Percentiles rank a stretch among this genome's conserved stretches.
Evolutionary conservation across 2,329 filamentous ascomycete species (phyloP).

Genomic region (Paracamarosporium sp.): DNA sequence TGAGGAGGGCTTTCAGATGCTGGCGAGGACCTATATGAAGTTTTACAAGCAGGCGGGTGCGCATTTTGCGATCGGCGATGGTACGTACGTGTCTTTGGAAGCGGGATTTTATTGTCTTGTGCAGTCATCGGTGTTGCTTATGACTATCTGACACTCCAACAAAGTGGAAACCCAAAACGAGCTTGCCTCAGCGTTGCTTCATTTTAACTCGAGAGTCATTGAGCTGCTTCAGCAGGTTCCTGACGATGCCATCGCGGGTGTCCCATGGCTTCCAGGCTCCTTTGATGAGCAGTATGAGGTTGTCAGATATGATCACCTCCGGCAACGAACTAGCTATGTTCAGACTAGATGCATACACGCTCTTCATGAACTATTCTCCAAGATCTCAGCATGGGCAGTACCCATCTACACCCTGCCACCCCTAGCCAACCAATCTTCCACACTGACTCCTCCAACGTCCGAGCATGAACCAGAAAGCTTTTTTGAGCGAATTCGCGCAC

Average conservation of each 20-base stretch:
- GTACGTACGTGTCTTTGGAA: conserved; percentile 2
- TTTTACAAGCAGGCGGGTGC: conserved; percentile 11
- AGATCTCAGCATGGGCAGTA: conserved; percentile 9
- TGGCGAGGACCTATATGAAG: conserved; percentile 2
- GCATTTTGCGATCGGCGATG: conserved; percentile 11
- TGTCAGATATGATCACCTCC: background rate
- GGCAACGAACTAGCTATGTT: background rate
- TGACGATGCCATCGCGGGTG: conserved; percentile 6
- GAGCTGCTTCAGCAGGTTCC: background rate
- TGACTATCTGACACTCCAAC: background rate
- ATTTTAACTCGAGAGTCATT: conserved; percentile 4
- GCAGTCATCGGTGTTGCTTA: background rate
- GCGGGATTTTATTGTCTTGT: background rate
- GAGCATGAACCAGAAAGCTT: conserved; percentile 2
- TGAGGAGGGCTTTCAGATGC: background rate
- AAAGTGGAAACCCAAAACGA: conserved; percentile 2
- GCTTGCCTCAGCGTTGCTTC: background rate
- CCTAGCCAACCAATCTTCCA: background rate
- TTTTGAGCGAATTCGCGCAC: conserved; percentile 4
- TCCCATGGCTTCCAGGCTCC: conserved; percentile 5
- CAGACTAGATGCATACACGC: background rate
- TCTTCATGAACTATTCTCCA: conserved; percentile 5
- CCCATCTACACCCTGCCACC: conserved; percentile 6
- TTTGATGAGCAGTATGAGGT: conserved; percentile 1
- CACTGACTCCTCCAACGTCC: background rate